Percentiles rank a stretch among this genome's conserved stretches.
These are phyloP conservation scores for Aegilops bicornis DNA, from an alignment of 176 grass and related monocot species.

Conservation along the genomic window DNA sequence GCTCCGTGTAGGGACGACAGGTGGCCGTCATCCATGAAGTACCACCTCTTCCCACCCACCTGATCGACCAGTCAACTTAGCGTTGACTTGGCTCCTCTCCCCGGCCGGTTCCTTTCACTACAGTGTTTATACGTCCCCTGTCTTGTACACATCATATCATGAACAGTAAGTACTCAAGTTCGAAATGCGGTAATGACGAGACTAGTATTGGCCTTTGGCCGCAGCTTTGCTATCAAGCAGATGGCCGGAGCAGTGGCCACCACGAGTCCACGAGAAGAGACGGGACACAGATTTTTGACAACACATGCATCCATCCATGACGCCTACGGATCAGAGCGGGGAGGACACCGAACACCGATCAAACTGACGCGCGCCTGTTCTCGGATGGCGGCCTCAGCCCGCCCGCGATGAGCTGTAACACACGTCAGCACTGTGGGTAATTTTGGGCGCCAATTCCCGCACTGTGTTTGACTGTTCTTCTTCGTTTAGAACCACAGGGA, in stretches of 20 bases:
- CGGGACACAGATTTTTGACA: slow-evolving; percentile 26
- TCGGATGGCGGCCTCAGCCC: not conserved
- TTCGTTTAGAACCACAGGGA: not conserved
- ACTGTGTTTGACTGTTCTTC: not conserved
- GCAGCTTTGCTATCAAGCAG: not conserved
- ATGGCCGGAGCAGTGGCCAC: not conserved
- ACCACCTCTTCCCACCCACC: too few relatives aligned
- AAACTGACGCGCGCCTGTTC: not conserved
- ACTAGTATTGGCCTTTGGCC: not conserved
- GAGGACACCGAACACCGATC: slow-evolving; percentile 15
- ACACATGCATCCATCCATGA: not conserved
- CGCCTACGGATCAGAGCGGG: not conserved
- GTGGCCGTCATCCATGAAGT: too few relatives aligned
- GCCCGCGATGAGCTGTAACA: slow-evolving; percentile 43
- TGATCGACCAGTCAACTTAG: not conserved
- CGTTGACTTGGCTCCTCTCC: not conserved
- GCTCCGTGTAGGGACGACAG: too few relatives aligned
- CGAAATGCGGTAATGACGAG: not conserved
- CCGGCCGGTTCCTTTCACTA: not conserved
- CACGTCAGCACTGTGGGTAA: slow-evolving; percentile 20
- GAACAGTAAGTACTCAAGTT: not conserved
- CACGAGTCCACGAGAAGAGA: slow-evolving; percentile 13
- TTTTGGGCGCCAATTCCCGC: not conserved
- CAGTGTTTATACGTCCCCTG: not conserved
- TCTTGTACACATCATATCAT: not conserved